phyloP scores from a whole-genome alignment of 148 eudicot species.

The Amaranthus cruentus region DNA sequence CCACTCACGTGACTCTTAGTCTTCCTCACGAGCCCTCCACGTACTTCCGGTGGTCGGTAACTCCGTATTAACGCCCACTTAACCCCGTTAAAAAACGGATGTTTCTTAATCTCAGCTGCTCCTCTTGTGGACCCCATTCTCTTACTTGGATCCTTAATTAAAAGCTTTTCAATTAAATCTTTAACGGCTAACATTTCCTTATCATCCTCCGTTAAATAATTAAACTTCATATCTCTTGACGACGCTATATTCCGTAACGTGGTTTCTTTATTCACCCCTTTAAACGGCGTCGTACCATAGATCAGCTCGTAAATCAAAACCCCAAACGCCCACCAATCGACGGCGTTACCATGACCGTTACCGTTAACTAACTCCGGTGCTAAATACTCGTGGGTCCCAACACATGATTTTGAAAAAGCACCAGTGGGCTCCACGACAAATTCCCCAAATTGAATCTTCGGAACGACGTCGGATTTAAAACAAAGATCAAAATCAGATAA shows the following conservation, averaged over 20 bases:
- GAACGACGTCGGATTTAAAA: slow-evolving; percentile 42
- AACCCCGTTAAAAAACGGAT: slow-evolving; percentile 63
- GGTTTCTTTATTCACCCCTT: slow-evolving; percentile 57
- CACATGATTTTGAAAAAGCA: slow-evolving; percentile 68
- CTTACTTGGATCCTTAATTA: slow-evolving; percentile 58
- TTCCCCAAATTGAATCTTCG: slow-evolving; percentile 36
- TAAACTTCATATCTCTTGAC: slow-evolving; percentile 31
- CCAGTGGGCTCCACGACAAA: slow-evolving; percentile 67
- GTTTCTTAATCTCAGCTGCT: slow-evolving; percentile 70
- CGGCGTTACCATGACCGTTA: slow-evolving; percentile 75
- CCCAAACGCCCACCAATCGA: slow-evolving; percentile 94
- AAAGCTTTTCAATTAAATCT: slow-evolving; percentile 51
- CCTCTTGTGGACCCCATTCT: slow-evolving; percentile 62
- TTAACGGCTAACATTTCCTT: slow-evolving; percentile 25
- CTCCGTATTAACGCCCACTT: slow-evolving; percentile 78
- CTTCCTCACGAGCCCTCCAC: slow-evolving; percentile 46
- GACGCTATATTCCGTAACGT: slow-evolving; percentile 68
- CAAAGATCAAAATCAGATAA: slow-evolving; percentile 75
- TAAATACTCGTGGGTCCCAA: slow-evolving; percentile 84
- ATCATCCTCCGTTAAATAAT: slow-evolving; percentile 16
- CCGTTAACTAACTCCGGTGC: slow-evolving; percentile 73
- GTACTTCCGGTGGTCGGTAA: slow-evolving; percentile 63
- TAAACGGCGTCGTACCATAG: slow-evolving; percentile 69
- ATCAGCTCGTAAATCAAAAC: slow-evolving; percentile 58
- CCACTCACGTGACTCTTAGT: slow-evolving; percentile 41